Percentiles rank a stretch among this genome's conserved stretches.
These are phyloP conservation scores for Amanita exitialis DNA, from an alignment of 768 basidiomycete species.

Conservation along the genomic window DNA sequence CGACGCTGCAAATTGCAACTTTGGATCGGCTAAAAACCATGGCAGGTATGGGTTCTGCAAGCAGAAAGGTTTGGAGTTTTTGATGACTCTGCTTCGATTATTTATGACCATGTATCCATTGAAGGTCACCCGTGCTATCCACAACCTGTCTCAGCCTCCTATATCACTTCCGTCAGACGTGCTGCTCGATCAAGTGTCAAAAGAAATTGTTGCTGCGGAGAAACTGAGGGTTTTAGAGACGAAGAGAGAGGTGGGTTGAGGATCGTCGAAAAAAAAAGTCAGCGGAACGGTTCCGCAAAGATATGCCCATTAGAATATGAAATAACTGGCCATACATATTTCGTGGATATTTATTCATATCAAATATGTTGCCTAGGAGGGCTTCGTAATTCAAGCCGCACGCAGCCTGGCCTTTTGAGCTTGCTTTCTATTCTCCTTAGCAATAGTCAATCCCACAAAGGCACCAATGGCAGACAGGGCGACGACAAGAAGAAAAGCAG, in stretches of 20 bases:
- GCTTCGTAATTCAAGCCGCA: conserved; percentile 34
- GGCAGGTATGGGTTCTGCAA: conserved; percentile 35
- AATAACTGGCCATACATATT: neutral
- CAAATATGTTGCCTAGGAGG: conserved; percentile 8
- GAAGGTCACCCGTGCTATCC: conserved; percentile 48
- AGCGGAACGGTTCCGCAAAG: neutral
- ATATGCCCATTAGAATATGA: neutral
- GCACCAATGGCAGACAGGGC: conserved; percentile 74
- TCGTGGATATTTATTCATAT: neutral
- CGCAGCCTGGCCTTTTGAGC: conserved; percentile 52
- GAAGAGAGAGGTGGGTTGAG: conserved; percentile 21
- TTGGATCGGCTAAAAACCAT: conserved; percentile 40
- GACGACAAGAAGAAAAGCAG: conserved; percentile 71
- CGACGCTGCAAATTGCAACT: conserved; percentile 36
- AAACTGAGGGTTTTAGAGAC: conserved; percentile 48
- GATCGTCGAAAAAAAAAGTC: neutral
- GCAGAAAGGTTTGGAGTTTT: conserved; percentile 33
- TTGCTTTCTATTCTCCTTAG: conserved; percentile 64
- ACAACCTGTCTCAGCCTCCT: conserved; percentile 40
- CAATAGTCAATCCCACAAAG: conserved; percentile 70
- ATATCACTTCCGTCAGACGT: conserved; percentile 31
- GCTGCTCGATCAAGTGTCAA: conserved; percentile 48
- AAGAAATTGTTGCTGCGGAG: conserved; percentile 60
- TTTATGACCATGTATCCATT: neutral
- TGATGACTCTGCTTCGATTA: neutral